These are phyloP conservation scores for Macrolepiota albuminosa DNA, from an alignment of 768 basidiomycete genomes.

Conservation along the genomic window DNA sequence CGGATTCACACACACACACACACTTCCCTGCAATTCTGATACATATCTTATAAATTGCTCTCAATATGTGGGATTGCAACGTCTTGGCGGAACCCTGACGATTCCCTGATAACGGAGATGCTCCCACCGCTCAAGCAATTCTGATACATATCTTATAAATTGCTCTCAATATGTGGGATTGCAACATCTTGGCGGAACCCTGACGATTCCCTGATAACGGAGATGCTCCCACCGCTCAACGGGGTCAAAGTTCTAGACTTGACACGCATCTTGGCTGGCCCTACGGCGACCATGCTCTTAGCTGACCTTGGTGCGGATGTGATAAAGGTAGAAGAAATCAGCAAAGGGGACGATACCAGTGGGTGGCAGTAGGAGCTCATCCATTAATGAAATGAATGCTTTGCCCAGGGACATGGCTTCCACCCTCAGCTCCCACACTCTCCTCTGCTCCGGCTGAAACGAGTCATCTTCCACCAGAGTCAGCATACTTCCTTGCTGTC, in stretches of 20 bases:
- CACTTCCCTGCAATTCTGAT: too few species aligned
- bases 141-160: too few species aligned
- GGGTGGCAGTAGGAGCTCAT: not conserved
- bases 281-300: slow-evolving; percentile 90
- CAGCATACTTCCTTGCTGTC: slow-evolving; percentile 85
- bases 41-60: too few species aligned
- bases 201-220: slow-evolving; percentile 15
- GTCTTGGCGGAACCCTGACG: too few species aligned
- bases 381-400: slow-evolving; percentile 5
- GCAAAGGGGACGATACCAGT: slow-evolving; percentile 81
- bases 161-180: too few species aligned
- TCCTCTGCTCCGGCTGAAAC: slow-evolving; percentile 47
- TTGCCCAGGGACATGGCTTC: slow-evolving; percentile 57
- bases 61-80: too few species aligned
- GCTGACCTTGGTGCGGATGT: slow-evolving; percentile 92
- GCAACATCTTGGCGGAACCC: too few species aligned
- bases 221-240: slow-evolving; percentile 73
- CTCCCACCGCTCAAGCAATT: too few species aligned
- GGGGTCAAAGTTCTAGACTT: slow-evolving; percentile 85
- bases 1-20: too few species aligned
- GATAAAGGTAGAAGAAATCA: slow-evolving; percentile 82
- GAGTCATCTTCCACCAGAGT: slow-evolving; percentile 76
- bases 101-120: too few species aligned
- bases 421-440: slow-evolving; percentile 51
- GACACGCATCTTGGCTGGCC: slow-evolving; percentile 88